Base-by-base conservation (phyloP, 805 yeast genomes). In the Cyberlindnera nakhonratchasimensis region DNA sequence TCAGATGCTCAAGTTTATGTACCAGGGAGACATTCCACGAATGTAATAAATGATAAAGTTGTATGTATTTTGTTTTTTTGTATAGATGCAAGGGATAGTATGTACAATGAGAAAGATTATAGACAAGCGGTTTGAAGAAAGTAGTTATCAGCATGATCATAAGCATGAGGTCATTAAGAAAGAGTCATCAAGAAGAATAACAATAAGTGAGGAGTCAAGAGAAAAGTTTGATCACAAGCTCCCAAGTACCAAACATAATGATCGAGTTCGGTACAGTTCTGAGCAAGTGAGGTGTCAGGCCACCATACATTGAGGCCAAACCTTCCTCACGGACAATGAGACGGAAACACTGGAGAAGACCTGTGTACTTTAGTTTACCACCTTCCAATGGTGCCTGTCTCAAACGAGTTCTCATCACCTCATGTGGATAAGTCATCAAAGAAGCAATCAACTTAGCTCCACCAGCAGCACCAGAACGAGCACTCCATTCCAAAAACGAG, bases 241-340 rank as follows among this genome's bases (percentile, higher is more conserved):
- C 99, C 98, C 98, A 93, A 3, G 98, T 90, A 34, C 99, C 99
- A 70, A 93, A 93, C 99, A 93, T 93, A 54, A 93, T 91, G 61
- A 93, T 89, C 58, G 96, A 86, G 65, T 93, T 93, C 3, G 99
- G 99, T 39, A 93, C 99, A 0, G 99, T 93, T 65, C 99, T 79
- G 69, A 93, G 75, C 57, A 93, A 69, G 66, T 93, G 99, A 4
- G 99, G 97, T 2, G 99, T 93, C 56, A 93, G 72, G 1, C 99
- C 99, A 42, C 99, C 96, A 61, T 93, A 93, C 88, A 93, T 85
- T 11, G 96, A 84, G 7, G 75, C 82, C 39, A 91, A 64, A 1
- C 99, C 99, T 66, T 93, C 99, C 58, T 93, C 96, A 56, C 82
- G 86, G 14, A 88, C 67, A n/a, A 93, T 79, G 23, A 89, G 69